These are phyloP conservation scores for Ascochyta pisi DNA, from an alignment of 2,329 filamentous ascomycete genomes.

Conservation along the genomic window DNA sequence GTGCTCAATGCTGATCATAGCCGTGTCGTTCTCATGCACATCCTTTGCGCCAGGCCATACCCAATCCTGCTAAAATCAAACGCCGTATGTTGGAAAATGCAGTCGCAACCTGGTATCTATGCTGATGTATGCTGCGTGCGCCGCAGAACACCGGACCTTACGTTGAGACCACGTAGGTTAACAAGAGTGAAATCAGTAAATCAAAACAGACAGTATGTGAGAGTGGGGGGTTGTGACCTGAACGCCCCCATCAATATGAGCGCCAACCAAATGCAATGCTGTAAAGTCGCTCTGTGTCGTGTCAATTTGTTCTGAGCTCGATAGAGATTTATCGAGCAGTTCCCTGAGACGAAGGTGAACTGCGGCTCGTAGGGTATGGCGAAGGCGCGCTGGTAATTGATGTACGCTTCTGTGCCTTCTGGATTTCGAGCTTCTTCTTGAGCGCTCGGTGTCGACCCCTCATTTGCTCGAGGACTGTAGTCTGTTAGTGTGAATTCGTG, in stretches of 20 bases:
- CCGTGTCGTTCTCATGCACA: neutral
- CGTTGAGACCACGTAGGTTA: constrained; percentile 4
- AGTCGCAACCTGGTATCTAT: constrained; percentile 29
- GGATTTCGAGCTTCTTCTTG: constrained; percentile 54
- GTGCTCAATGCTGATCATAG: constrained; percentile 3
- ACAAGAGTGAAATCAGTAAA: constrained; percentile 11
- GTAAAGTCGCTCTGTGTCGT: constrained; percentile 15
- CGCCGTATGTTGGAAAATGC: constrained; percentile 17
- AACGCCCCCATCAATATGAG: constrained; percentile 29
- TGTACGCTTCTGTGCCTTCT: constrained; percentile 48
- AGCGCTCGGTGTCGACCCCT: constrained; percentile 51
- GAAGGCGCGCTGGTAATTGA: constrained; percentile 44
- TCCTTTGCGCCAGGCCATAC: constrained; percentile 2
- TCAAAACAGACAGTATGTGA: constrained; percentile 12
- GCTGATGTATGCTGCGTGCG: constrained; percentile 24
- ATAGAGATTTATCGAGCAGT: constrained; percentile 25
- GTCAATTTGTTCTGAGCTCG: constrained; percentile 3
- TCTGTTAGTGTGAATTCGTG: constrained; percentile 27
- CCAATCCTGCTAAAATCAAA: constrained; percentile 9
- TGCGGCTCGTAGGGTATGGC: constrained; percentile 37
- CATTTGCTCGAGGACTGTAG: constrained; percentile 56
- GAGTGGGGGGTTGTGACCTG: constrained; percentile 16
- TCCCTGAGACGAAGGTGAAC: constrained; percentile 43
- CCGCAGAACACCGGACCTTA: constrained; percentile 14
- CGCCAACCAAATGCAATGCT: constrained; percentile 36